phyloP scores from a whole-genome alignment of 2,329 filamentous ascomycete genomes.

The Diplodia seriata region DNA sequence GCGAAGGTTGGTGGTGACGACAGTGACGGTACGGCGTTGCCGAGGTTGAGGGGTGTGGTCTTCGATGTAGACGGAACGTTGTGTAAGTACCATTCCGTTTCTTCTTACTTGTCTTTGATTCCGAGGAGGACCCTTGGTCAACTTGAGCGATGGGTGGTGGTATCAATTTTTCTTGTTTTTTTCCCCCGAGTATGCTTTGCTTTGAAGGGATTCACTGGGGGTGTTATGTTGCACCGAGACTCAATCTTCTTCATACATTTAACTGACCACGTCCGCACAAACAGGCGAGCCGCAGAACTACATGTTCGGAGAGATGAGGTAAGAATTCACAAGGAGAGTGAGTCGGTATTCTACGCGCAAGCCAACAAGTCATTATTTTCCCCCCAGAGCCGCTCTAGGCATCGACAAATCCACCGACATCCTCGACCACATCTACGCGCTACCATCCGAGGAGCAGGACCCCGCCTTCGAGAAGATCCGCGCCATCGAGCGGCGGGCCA shows the following conservation, averaged over 20 bases:
- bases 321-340: constrained; percentile 34
- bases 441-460: constrained; percentile 66
- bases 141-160: background rate
- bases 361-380: background rate
- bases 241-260: background rate
- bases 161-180: background rate
- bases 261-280: background rate
- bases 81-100: constrained; percentile 63
- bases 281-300: constrained; percentile 86
- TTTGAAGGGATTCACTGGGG: no score
- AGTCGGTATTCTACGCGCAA: background rate
- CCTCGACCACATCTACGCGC: constrained; percentile 81
- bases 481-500: constrained; percentile 79
- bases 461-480: constrained; percentile 76
- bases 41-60: constrained; percentile 65
- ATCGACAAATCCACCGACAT: constrained; percentile 82
- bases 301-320: constrained; percentile 92
- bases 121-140: background rate
- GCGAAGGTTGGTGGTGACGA: constrained; percentile 34
- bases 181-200: no score
- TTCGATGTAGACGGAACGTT: constrained; percentile 97
- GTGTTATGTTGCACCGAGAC: no score
- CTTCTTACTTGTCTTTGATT: background rate
- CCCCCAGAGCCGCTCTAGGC: constrained; percentile 63
- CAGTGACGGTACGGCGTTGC: constrained; percentile 44